Base-by-base conservation (phyloP, 495 filamentous ascomycete genomes). In the Parachaetomium inaequale region DNA sequence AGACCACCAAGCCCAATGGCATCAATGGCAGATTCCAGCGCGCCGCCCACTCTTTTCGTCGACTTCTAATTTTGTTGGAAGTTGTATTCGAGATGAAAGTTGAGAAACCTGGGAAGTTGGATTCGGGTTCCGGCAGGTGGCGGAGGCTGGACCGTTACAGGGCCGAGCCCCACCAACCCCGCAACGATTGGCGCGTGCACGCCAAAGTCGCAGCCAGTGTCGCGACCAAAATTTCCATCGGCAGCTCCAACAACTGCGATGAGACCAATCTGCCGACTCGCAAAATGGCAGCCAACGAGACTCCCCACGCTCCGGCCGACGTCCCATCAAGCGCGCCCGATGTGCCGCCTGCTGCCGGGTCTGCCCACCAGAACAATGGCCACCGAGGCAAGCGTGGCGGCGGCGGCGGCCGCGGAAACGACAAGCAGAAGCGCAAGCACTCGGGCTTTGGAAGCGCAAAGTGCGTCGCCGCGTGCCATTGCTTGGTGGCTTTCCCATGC, bases 211-310 rank as follows among this genome's bases (percentile, higher is more conserved):
- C 54, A 14, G 28, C 21, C 19, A 14, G 23, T 26, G n/a, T 59
- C 47, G 58, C 32, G 10, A 1, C 58, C 38, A 53, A 60, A 60
- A 52, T 31, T 60, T 47, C 36, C 2, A 0, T 23, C 7, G 15
- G 15, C 10, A 19, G 8, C 17, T 8, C 11, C 38, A 19, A 34
- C 29, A 45, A 49, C 40, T 12, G 49, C 38, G 40, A 64, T 65
- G 63, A 62, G 45, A 53, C 12, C 40, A 19, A 40, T 62, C 29
- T 38, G 46, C 53, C 63, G n/a, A 52, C 25, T 55, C 7, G 25
- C 55, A 65, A 64, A 0, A 70, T 70, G 68, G 68, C 65, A 29
- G 34, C 50, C 59, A 42, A 67, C 62, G 62, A 70, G n/a, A 59
- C n/a, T n/a, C 31, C 65, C 23, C 19, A 34, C 34, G n/a, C 52